Evolutionary conservation across 441 rosid species (phyloP).

Genomic region (Cnidoscolus chayamansa): DNA sequence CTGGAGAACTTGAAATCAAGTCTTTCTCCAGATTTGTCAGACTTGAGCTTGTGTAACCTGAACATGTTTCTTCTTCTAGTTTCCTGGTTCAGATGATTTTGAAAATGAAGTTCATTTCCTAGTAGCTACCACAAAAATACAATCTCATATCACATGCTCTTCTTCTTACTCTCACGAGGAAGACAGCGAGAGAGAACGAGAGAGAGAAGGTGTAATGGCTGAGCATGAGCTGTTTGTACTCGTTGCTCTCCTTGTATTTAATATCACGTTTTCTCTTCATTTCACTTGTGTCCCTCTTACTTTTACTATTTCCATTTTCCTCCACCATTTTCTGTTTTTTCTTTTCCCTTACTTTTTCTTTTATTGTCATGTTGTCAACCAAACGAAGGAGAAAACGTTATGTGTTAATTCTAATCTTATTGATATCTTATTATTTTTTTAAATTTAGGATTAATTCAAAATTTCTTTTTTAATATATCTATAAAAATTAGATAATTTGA

Average conservation of each 20-base stretch:
- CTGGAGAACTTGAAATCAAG: conserved; percentile 50
- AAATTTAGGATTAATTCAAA: too few relatives aligned
- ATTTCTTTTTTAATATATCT: too few relatives aligned
- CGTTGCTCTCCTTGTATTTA: neutral
- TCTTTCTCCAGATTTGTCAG: conserved; percentile 30
- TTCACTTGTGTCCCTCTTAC: neutral
- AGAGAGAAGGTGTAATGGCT: neutral
- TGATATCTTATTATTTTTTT: too few relatives aligned
- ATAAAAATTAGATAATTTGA: too few relatives aligned
- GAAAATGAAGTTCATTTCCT: neutral
- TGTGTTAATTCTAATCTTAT: too few relatives aligned
- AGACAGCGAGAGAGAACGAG: neutral
- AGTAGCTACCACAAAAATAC: neutral
- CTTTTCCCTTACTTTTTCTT: too few relatives aligned
- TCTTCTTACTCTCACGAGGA: neutral
- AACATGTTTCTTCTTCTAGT: conserved; percentile 31
- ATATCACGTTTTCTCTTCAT: neutral
- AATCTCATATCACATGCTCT: conserved; percentile 11
- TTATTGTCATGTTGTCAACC: too few relatives aligned
- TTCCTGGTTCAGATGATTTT: neutral
- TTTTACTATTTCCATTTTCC: neutral
- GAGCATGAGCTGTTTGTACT: neutral
- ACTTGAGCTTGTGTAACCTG: conserved; percentile 37
- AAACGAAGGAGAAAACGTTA: too few relatives aligned
- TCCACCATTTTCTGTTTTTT: neutral